Evolutionary conservation across 495 filamentous ascomycete genomes (phyloP), one percentile per base, ranked within the genome.

Genomic region (Talaromyces borbonicus): DNA sequence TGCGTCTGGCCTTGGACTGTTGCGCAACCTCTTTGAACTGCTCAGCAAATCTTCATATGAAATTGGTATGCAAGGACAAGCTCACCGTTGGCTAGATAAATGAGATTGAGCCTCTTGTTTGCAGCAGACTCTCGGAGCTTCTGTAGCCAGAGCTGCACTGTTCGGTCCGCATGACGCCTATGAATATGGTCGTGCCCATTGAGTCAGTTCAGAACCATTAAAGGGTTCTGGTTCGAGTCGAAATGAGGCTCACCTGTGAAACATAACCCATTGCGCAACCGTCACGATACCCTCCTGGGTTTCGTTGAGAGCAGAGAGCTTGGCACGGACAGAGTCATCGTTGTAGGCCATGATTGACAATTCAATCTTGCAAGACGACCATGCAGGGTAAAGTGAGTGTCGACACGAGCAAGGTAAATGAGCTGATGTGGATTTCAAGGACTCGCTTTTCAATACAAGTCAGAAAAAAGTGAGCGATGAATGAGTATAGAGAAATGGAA

Each of bases 191-290:
- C 46, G 49, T 39, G 52, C 45, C 22, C 18, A 9, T 16, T 19
- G 12, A 26, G 18, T 48, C 32, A 43, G 20, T 18, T 36, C 20
- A n/a, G 8, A 25, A 18, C 48, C 18, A 39, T 40, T 20, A 29
- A 31, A 33, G 46, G 25, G 41, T 43, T 32, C 35, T 9, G n/a
- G 18, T 43, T 36, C 27, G 40, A 30, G 39, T 31, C 43, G 39
- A 37, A 42, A 38, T 46, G 48, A 51, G 45, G 32, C 66, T 55
- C 84, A 94, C 90, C 88, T 81, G 67, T 99, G 89, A 61, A 97
- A 99, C 84, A 97, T 88, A 47, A 99, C 85, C 93, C 93, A 99
- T 83, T 96, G 90, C 35, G 89, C 83, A 41, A 93, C 89, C 38
- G 86, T 85, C 37, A 93, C 87, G 55, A 97, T 95, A 66, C 85